A percentile compares a stretch with the other conserved stretches of the same genome.
phyloP scores from a whole-genome alignment of 257 asterid genomes.

The Eucommia ulmoides region DNA sequence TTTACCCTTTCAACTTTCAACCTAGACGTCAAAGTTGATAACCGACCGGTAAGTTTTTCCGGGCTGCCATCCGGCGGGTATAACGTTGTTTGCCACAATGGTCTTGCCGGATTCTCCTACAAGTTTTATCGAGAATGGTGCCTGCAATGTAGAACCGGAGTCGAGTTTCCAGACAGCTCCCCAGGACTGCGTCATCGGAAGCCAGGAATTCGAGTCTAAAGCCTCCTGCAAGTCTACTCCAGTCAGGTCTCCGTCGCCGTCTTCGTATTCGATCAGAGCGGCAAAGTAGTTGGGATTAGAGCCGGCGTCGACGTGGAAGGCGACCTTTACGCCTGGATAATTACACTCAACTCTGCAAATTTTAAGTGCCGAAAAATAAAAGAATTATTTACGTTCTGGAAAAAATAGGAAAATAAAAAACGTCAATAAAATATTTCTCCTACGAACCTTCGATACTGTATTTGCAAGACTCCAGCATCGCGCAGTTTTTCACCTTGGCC shows the following conservation, averaged over 20 bases:
- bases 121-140: slow-evolving; percentile 26
- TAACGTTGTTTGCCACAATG: slow-evolving; percentile 10
- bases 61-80: slow-evolving; percentile 26
- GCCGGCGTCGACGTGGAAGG: slow-evolving; percentile 15
- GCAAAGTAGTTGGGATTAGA: slow-evolving; percentile 19
- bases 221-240: slow-evolving; percentile 11
- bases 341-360: slow-evolving; percentile 42
- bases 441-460: slow-evolving; percentile 48
- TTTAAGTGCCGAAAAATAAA: neutral
- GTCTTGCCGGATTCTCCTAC: slow-evolving; percentile 8
- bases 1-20: too few species aligned
- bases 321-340: slow-evolving; percentile 6
- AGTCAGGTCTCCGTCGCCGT: slow-evolving; percentile 34
- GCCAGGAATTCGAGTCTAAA: slow-evolving; percentile 10
- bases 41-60: slow-evolving; percentile 7
- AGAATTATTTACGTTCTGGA: too few species aligned
- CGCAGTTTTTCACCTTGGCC: slow-evolving; percentile 49
- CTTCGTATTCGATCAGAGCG: slow-evolving; percentile 16
- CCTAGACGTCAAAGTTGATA: slow-evolving; percentile 1
- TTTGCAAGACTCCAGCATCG: slow-evolving; percentile 42
- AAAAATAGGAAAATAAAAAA: too few species aligned
- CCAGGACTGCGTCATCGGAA: slow-evolving; percentile 19
- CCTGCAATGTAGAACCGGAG: neutral
- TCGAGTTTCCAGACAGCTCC: slow-evolving; percentile 22
- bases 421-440: too few species aligned